Conservation (phyloP, 1,139 yeast species). For the Pichia sp. region DNA sequence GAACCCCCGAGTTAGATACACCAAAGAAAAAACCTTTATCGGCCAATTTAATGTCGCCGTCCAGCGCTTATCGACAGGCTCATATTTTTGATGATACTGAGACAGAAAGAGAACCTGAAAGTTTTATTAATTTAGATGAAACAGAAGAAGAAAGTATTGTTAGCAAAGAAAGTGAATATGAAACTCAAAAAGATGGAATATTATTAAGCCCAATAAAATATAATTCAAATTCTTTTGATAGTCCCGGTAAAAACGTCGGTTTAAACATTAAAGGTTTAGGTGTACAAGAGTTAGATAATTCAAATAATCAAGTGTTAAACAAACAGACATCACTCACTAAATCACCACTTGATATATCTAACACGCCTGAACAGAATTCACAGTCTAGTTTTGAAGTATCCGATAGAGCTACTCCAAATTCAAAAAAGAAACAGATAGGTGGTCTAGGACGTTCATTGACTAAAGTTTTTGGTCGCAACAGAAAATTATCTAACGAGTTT, state of each 20-base stretch:
- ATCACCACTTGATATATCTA: not conserved
- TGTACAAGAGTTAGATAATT: not conserved
- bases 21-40: slow-evolving; percentile 12
- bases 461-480: slow-evolving; percentile 30
- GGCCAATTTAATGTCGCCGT: slow-evolving; percentile 8
- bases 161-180: slow-evolving; percentile 4
- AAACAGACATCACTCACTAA: not conserved
- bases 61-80: slow-evolving; percentile 10
- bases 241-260: not conserved
- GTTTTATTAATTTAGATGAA: slow-evolving; percentile 22
- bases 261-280: slow-evolving; percentile 11
- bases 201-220: slow-evolving; percentile 16
- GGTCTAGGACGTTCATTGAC: slow-evolving; percentile 27
- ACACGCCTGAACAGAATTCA: slow-evolving; percentile 6
- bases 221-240: not conserved
- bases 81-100: slow-evolving; percentile 13
- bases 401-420: slow-evolving; percentile 16
- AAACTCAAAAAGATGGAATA: not conserved
- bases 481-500: slow-evolving; percentile 18
- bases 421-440: slow-evolving; percentile 17
- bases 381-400: not conserved
- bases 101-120: slow-evolving; percentile 19
- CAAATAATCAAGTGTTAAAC: not conserved
- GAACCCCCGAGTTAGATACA: slow-evolving; percentile 19
- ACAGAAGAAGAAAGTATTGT: slow-evolving; percentile 19